Conservation (phyloP, 1,139 yeast species). For the Suhomyces atakaporum region DNA sequence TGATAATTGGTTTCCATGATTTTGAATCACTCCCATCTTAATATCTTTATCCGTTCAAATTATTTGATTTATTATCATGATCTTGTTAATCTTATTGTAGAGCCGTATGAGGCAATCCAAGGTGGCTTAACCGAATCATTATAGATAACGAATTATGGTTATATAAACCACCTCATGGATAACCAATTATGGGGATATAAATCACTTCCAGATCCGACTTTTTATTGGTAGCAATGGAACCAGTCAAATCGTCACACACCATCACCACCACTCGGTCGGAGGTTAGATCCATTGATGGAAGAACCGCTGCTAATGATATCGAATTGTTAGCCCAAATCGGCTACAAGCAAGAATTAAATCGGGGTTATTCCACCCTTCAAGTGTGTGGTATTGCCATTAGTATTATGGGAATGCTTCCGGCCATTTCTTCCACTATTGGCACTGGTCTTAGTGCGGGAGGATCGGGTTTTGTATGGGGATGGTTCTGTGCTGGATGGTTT, state of each 20-base stretch:
- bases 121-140: too few relatives aligned
- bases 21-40: too few relatives aligned
- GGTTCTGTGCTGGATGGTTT: constrained; percentile 61
- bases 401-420: constrained; percentile 54
- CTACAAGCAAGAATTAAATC: constrained; percentile 51
- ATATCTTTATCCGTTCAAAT: too few relatives aligned
- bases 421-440: constrained; percentile 41
- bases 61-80: too few relatives aligned
- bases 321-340: constrained; percentile 56
- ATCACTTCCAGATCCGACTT: too few relatives aligned
- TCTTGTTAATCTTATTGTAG: too few relatives aligned
- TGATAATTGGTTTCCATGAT: too few relatives aligned
- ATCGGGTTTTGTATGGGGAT: constrained; percentile 68
- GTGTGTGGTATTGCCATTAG: constrained; percentile 56
- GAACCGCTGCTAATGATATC: constrained; percentile 38
- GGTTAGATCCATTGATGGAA: constrained; percentile 23
- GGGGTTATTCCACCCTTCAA: constrained; percentile 50
- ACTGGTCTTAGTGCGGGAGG: constrained; percentile 52
- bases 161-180: too few relatives aligned
- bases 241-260: neutral
- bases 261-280: constrained; percentile 8
- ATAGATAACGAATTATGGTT: too few relatives aligned
- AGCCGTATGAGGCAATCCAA: too few relatives aligned
- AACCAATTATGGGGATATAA: too few relatives aligned
- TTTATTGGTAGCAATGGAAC: too few relatives aligned